These are phyloP conservation scores for Trichoderma virens DNA, from an alignment of 495 filamentous ascomycete genomes.

Conservation along the genomic window DNA sequence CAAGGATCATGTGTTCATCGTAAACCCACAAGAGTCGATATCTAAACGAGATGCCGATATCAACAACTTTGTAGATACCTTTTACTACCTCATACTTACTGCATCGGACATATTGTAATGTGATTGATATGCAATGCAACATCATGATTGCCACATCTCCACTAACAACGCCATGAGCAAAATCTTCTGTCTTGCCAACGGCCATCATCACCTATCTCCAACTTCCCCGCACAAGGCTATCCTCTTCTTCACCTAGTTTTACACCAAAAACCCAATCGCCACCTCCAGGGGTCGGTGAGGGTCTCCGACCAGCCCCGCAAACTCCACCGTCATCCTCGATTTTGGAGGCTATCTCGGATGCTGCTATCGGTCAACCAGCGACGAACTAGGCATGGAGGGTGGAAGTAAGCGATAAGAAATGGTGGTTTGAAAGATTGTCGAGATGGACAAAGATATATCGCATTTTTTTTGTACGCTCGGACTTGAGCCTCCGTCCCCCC, in stretches of 20 bases:
- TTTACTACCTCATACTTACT: not conserved
- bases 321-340: not conserved
- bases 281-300: slow-evolving; percentile 4
- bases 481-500: not conserved
- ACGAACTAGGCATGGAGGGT: no score
- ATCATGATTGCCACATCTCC: not conserved
- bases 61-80: no score
- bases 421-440: no score
- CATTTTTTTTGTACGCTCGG: not conserved
- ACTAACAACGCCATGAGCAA: not conserved
- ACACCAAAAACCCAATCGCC: not conserved
- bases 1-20: not conserved
- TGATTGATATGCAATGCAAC: not conserved
- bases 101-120: not conserved
- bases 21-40: not conserved
- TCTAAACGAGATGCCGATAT: not conserved
- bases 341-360: not conserved
- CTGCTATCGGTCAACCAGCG: not conserved
- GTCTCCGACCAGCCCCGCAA: slow-evolving; percentile 3
- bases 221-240: not conserved
- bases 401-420: no score
- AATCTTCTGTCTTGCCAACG: not conserved
- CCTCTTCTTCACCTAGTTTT: not conserved
- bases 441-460: no score
- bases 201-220: not conserved